Evolutionary conservation across 2,329 filamentous ascomycete genomes (phyloP).

Genomic region (Ophiostoma piceae): DNA sequence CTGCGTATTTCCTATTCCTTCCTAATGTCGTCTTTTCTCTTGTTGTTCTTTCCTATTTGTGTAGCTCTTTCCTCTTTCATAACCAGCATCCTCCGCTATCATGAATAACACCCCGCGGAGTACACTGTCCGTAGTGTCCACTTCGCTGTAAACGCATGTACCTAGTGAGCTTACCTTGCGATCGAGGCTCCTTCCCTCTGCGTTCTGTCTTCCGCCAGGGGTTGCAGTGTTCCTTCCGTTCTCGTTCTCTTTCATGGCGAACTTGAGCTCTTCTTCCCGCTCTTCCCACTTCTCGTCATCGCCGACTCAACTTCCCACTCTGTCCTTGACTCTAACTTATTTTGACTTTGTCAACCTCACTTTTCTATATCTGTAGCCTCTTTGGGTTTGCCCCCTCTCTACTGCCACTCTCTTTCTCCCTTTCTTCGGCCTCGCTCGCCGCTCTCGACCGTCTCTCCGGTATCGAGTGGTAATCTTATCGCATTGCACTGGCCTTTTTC

Average conservation of each 20-base stretch:
- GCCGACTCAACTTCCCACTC: neutral
- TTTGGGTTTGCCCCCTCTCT: neutral
- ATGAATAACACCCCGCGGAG: slow-evolving; percentile 3
- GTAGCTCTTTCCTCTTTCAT: neutral
- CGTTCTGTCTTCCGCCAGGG: slow-evolving; percentile 4
- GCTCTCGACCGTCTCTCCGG: slow-evolving; percentile 3
- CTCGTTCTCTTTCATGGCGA: too few species aligned
- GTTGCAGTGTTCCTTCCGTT: neutral
- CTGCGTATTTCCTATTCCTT: neutral
- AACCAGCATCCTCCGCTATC: neutral
- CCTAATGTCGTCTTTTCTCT: neutral
- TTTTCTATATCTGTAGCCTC: slow-evolving; percentile 15
- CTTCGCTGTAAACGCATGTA: neutral
- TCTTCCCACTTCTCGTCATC: neutral
- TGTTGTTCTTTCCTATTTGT: neutral
- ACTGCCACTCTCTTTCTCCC: slow-evolving; percentile 4
- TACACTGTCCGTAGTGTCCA: slow-evolving; percentile 8
- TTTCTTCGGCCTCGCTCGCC: slow-evolving; percentile 8
- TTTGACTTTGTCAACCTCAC: slow-evolving; percentile 17
- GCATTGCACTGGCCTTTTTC: neutral
- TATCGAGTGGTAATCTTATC: slow-evolving; percentile 4
- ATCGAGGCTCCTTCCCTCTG: slow-evolving; percentile 13
- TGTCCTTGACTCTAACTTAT: neutral
- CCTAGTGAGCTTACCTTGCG: neutral
- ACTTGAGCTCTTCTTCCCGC: neutral